phyloP scores from a whole-genome alignment of 805 yeast genomes.

The Candida schatavii region DNA sequence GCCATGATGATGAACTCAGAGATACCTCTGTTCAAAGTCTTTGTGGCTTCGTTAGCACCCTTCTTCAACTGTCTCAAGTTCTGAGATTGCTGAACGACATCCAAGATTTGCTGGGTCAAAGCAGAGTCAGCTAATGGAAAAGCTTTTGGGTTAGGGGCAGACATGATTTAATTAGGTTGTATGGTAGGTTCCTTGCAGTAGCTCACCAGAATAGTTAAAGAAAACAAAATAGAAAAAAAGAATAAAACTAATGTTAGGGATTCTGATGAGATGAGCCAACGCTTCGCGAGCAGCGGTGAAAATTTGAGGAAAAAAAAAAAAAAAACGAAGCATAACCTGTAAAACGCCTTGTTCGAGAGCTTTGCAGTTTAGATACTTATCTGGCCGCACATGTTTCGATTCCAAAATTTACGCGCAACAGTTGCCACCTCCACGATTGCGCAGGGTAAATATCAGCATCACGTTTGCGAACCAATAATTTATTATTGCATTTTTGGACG shows the following conservation, averaged over 20 bases:
- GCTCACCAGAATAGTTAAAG: constrained; percentile 29
- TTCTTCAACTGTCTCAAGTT: constrained; percentile 97
- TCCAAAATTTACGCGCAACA: not conserved
- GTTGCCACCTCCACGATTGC: not conserved
- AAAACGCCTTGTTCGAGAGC: constrained; percentile 7
- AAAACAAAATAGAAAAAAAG: constrained; percentile 7
- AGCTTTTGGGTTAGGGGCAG: constrained; percentile 95
- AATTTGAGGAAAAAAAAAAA: constrained; percentile 1
- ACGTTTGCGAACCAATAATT: constrained; percentile 3
- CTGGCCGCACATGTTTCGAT: constrained; percentile 1
- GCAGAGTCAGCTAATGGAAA: constrained; percentile 98
- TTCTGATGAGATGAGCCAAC: constrained; percentile 5
- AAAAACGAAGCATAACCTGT: constrained; percentile 1
- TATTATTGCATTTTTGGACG: constrained; percentile 1
- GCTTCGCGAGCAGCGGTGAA: not conserved
- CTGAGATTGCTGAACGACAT: constrained; percentile 96
- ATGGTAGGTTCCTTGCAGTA: constrained; percentile 51
- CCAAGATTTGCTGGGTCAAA: constrained; percentile 93
- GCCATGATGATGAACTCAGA: constrained; percentile 99
- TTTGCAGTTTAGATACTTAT: constrained; percentile 1
- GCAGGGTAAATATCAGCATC: constrained; percentile 1
- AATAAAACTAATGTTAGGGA: not conserved
- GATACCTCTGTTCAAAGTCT: constrained; percentile 98
- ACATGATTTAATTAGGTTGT: constrained; percentile 43
- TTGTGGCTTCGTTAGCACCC: constrained; percentile 99